Conservation (phyloP, 1,284 basidiomycete species). For the Fomitopsis schrenkii region DNA sequence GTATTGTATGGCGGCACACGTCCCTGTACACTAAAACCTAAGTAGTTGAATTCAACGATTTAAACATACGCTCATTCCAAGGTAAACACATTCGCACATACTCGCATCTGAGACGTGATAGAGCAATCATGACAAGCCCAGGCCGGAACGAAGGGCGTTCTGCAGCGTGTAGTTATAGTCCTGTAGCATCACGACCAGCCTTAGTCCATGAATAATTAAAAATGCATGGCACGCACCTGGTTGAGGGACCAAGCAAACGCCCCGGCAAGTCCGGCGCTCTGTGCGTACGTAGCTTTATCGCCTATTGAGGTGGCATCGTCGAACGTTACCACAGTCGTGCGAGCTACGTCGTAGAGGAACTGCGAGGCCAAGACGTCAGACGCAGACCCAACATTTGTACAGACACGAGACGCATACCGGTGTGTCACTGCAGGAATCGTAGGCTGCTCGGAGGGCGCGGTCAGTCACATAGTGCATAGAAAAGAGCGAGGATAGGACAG, state of each 20-base stretch:
- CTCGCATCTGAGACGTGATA: too few relatives aligned
- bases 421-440: slow-evolving; percentile 72
- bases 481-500: slow-evolving; percentile 8
- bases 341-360: slow-evolving; percentile 41
- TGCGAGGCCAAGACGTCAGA: slow-evolving; percentile 10
- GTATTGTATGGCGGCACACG: too few relatives aligned
- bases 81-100: too few relatives aligned
- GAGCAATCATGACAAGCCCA: slow-evolving; percentile 20
- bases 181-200: slow-evolving; percentile 17
- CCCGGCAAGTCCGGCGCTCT: slow-evolving; percentile 56
- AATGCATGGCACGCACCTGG: slow-evolving; percentile 33
- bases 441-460: slow-evolving; percentile 23
- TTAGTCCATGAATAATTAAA: not conserved
- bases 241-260: slow-evolving; percentile 57
- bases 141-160: slow-evolving; percentile 37
- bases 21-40: too few relatives aligned
- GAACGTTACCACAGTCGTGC: slow-evolving; percentile 61
- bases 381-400: not conserved
- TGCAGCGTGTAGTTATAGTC: slow-evolving; percentile 42
- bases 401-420: slow-evolving; percentile 28
- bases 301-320: slow-evolving; percentile 67
- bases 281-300: slow-evolving; percentile 64
- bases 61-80: too few relatives aligned
- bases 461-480: not conserved
- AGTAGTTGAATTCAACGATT: too few relatives aligned